Evolutionary conservation across 768 basidiomycete genomes (phyloP).

Genomic region (Lentinula sp.): DNA sequence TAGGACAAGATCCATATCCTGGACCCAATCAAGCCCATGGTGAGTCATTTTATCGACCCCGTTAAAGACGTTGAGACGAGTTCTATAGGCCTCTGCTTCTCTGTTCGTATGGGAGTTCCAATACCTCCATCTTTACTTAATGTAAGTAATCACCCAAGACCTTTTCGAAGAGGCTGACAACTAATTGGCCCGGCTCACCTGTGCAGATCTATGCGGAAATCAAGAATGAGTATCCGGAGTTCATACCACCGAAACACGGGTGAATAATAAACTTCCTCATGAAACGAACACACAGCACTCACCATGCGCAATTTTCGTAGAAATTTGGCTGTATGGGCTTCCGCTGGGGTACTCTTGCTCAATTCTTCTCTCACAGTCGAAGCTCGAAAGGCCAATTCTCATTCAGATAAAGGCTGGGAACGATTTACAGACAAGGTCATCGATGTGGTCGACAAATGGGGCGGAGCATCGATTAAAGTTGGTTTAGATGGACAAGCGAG

Average conservation of each 20-base stretch:
- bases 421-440: constrained; percentile 79
- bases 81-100: constrained; percentile 73
- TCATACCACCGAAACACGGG: constrained; percentile 80
- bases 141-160: constrained; percentile 30
- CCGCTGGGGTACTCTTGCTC: constrained; percentile 82
- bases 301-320: constrained; percentile 21
- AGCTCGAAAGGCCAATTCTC: constrained; percentile 70
- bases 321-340: constrained; percentile 75
- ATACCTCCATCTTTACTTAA: constrained; percentile 82
- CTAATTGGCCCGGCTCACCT: constrained; percentile 10
- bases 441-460: constrained; percentile 69
- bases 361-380: constrained; percentile 92
- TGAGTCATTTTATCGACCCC: constrained; percentile 21
- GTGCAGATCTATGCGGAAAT: constrained; percentile 83
- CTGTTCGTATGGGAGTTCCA: constrained; percentile 71
- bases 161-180: neutral
- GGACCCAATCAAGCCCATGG: constrained; percentile 80
- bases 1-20: constrained; percentile 90
- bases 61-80: neutral
- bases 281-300: neutral
- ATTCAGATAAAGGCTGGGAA: constrained; percentile 88
- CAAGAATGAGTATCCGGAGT: constrained; percentile 73
- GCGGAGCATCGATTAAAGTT: constrained; percentile 56
- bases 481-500: constrained; percentile 23
- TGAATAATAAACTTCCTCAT: constrained; percentile 29